Evolutionary conservation across 805 yeast species (phyloP).

Genomic region (Hanseniaspora jakobsenii): DNA sequence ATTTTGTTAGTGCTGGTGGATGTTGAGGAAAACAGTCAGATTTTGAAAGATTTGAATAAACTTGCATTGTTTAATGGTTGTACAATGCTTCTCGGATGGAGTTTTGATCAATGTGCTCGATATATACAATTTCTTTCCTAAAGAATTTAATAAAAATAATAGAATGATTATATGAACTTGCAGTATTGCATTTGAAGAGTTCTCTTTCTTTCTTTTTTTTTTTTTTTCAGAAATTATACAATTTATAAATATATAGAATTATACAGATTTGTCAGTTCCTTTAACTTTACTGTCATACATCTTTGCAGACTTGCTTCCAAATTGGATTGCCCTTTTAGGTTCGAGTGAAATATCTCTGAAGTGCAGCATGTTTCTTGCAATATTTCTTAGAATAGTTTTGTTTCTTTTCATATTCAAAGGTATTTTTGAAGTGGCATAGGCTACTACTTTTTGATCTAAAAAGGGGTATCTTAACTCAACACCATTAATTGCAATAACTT

Average conservation of each 20-base stretch:
- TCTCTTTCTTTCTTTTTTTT: no score
- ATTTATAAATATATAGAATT: no score
- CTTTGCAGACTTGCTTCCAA: slow-evolving; percentile 92
- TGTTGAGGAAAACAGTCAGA: slow-evolving; percentile 43
- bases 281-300: slow-evolving; percentile 62
- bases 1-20: slow-evolving; percentile 54
- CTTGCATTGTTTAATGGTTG: slow-evolving; percentile 33
- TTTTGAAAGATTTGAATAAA: slow-evolving; percentile 32
- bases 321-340: slow-evolving; percentile 88
- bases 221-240: no score
- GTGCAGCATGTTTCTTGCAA: slow-evolving; percentile 41
- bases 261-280: slow-evolving; percentile 50
- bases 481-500: slow-evolving; percentile 76
- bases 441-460: slow-evolving; percentile 51
- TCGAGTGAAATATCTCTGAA: slow-evolving; percentile 53
- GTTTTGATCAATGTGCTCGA: slow-evolving; percentile 44
- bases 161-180: neutral
- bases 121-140: slow-evolving; percentile 30
- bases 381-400: slow-evolving; percentile 48
- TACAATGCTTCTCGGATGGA: slow-evolving; percentile 33
- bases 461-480: slow-evolving; percentile 84
- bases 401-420: slow-evolving; percentile 39
- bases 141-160: slow-evolving; percentile 20
- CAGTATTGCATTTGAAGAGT: no score
- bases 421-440: slow-evolving; percentile 35